Evolutionary conservation across 192 early-diverging fungal genomes (phyloP), one percentile per base, ranked within the genome.

Genomic region (Lobulomyces angularis): DNA sequence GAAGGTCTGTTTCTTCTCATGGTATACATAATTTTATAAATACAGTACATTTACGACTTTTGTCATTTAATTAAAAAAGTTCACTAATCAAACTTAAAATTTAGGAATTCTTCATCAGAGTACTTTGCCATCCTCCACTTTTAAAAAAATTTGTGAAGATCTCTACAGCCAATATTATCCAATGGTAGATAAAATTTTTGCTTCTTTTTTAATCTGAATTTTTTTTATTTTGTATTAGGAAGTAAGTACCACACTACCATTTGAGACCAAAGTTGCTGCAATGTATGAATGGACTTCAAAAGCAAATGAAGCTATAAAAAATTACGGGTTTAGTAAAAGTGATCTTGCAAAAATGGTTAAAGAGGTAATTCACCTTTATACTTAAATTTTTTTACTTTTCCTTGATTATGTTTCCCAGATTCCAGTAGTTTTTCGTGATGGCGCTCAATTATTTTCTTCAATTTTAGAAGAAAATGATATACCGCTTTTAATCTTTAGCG

Each of bases 401-500:
- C 12, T 32, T 16, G 12, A 12, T 12, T 16, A 16, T 32, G 12
- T 32, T 12, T 32, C 43, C 2, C 46, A 62, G 43, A 50, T 56
- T 17, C 54, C 52, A 5, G 43, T 82, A 3, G 46, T 62, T 30
- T 56, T 80, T 27, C 55, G 82, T 16, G 51, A 41, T 3, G 59
- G 63, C 3, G 24, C 74, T 1, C 35, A 50, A 3, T 40, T 56
- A 16, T 55, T 82, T 3, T 38, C 81, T 3, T 37, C 50, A 2
- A 16, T 28, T 17, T 64, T 60, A 20, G 25, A 35, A 0, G 51
- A 36, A 1, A 27, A 49, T 5, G 33, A 56, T 0, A 36, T 84
- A 5, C 81, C 81, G 0, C 60, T 85, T 19, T 41, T 85, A 6
- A 68, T 85, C 0, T 83, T 85, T 43, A 80, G 77, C 1, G 82